A percentile compares a stretch with the other conserved stretches of the same genome.
Conservation (phyloP, 495 filamentous ascomycete species). For the Talaromyces borbonicus region DNA sequence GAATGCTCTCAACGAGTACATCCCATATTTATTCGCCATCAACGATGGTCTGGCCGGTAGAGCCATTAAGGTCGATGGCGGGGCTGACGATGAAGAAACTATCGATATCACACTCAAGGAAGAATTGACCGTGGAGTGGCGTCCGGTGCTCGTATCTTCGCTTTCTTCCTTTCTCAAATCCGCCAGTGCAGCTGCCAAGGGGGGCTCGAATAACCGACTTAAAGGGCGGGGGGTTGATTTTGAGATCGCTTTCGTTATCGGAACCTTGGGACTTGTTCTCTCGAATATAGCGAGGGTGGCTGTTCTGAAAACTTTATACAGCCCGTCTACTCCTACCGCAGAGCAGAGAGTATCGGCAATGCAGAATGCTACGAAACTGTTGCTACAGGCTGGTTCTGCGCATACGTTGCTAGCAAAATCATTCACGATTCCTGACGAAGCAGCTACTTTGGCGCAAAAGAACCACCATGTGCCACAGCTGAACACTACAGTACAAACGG, state of each 20-base stretch:
- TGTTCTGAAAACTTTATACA: slow-evolving; percentile 45
- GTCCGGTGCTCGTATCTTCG: slow-evolving; percentile 56
- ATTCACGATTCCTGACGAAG: neutral
- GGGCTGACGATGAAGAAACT: slow-evolving; percentile 41
- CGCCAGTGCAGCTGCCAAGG: slow-evolving; percentile 16
- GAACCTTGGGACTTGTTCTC: slow-evolving; percentile 64
- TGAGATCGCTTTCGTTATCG: slow-evolving; percentile 70
- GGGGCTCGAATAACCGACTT: slow-evolving; percentile 43
- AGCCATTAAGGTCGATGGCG: slow-evolving; percentile 1
- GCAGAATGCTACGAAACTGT: slow-evolving; percentile 61
- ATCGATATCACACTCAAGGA: slow-evolving; percentile 53
- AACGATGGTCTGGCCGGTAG: slow-evolving; percentile 53
- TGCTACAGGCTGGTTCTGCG: slow-evolving; percentile 71
- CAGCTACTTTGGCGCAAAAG: neutral
- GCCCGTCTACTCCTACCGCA: slow-evolving; percentile 47
- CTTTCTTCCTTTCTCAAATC: slow-evolving; percentile 29
- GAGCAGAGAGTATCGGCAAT: slow-evolving; percentile 61
- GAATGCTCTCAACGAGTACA: slow-evolving; percentile 57
- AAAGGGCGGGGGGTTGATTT: slow-evolving; percentile 68
- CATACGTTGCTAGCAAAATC: slow-evolving; percentile 51
- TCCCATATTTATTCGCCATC: slow-evolving; percentile 69
- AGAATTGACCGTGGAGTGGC: slow-evolving; percentile 66
- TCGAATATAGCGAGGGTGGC: slow-evolving; percentile 54
- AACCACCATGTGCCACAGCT: slow-evolving; percentile 3
- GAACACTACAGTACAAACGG: slow-evolving; percentile 42